Evolutionary conservation across 371 early-diverging fungal genomes (phyloP), one percentile per base, ranked within the genome.

Genomic region (Apophysomyces trapeziformis): DNA sequence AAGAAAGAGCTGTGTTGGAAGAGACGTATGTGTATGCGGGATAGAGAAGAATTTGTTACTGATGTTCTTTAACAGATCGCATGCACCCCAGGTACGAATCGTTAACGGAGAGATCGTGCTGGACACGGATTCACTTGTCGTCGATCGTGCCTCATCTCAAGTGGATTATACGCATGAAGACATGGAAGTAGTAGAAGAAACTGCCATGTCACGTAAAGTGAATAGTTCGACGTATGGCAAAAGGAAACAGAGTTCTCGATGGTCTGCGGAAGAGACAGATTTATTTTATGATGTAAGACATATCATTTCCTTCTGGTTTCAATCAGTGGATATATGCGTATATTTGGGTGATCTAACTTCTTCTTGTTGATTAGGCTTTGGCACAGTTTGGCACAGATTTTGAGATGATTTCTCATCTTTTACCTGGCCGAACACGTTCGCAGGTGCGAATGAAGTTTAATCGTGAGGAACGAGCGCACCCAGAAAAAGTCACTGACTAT

Each of bases 351-450:
- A 26, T 26, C 32, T 26, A 26, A 26, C 32, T 16, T 9, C 7
- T 11, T 38, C 43, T 37, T 3, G 16, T 38, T n/a, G 41, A 61
- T 21, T 66, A 90, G 92, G 87, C 85, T 11, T 60, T 92, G 8
- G 73, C 88, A 26, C 88, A 86, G 61, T 93, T 89, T 84, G 93
- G 93, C 1, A 90, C 92, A 8, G 90, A 93, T 69, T 91, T 93
- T 63, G 82, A 84, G 14, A 86, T 89, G 74, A 88, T 91, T 35
- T 73, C 81, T 5, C 74, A 76, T 35, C 64, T 90, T 63, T 85
- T 93, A 63, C 86, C 85, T 5, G 77, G 71, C 8, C 70, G 89
- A 58, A 83, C 84, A 7, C 78, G 92, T 13, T 67, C 69, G 1
- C 91, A 90, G 26, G 69, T 93, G 54, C 87, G 90, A 64, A 65